Percentiles rank a stretch among this genome's conserved stretches.
These are phyloP conservation scores for Lachnellula suecica DNA, from an alignment of 2,329 filamentous ascomycete species.

Conservation along the genomic window DNA sequence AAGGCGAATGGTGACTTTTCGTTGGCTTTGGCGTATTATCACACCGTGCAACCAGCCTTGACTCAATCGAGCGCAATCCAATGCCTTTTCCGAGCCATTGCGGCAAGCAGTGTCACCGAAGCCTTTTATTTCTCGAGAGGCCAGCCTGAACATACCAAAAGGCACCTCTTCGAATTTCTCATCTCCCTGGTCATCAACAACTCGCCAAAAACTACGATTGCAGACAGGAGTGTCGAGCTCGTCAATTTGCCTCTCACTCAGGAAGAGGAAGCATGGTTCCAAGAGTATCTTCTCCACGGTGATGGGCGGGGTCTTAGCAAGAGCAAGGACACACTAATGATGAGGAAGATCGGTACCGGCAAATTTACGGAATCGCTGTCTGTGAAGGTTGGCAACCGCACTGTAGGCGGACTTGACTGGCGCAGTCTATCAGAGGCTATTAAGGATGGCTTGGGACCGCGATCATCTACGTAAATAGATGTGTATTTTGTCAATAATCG, in stretches of 20 bases:
- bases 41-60: slow-evolving; percentile 73
- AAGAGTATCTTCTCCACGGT: slow-evolving; percentile 63
- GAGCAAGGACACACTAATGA: slow-evolving; percentile 71
- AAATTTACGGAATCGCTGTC: slow-evolving; percentile 49
- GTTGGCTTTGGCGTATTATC: slow-evolving; percentile 75
- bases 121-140: slow-evolving; percentile 72
- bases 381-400: slow-evolving; percentile 37
- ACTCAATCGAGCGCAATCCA: slow-evolving; percentile 60
- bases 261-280: slow-evolving; percentile 73
- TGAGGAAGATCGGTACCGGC: slow-evolving; percentile 70
- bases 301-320: slow-evolving; percentile 63
- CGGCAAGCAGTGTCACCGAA: slow-evolving; percentile 66
- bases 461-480: not conserved
- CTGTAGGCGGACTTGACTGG: slow-evolving; percentile 32
- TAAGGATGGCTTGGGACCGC: not conserved
- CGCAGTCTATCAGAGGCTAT: slow-evolving; percentile 19
- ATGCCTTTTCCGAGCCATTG: slow-evolving; percentile 68
- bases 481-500: too few relatives aligned
- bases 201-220: slow-evolving; percentile 38
- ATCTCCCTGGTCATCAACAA: slow-evolving; percentile 55
- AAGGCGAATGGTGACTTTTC: slow-evolving; percentile 60
- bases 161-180: slow-evolving; percentile 65
- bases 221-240: slow-evolving; percentile 64
- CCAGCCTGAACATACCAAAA: slow-evolving; percentile 60
- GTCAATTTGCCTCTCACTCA: slow-evolving; percentile 70